These are phyloP conservation scores for Puccinellia tenuiflora DNA, from an alignment of 176 grass and related monocot genomes.

Conservation along the genomic window DNA sequence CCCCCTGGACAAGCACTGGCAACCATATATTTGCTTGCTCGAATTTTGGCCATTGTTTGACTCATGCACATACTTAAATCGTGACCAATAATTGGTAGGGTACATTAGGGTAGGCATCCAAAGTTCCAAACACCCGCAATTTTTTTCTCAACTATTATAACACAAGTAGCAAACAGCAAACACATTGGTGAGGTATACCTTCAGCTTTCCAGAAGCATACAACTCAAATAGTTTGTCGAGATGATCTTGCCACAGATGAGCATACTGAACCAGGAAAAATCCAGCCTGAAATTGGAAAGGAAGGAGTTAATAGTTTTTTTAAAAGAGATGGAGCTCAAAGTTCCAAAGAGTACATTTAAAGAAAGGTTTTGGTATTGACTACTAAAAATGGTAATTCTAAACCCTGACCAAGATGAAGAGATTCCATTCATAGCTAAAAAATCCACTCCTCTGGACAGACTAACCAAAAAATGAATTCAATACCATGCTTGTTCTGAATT, in stretches of 20 bases:
- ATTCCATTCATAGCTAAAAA: neutral
- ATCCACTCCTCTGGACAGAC: neutral
- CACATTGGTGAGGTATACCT: slow-evolving; percentile 26
- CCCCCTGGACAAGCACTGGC: neutral
- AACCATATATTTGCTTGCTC: neutral
- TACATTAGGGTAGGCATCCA: neutral
- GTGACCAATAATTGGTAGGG: neutral
- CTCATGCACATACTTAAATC: neutral
- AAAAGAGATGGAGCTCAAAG: neutral
- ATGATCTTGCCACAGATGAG: slow-evolving; percentile 76
- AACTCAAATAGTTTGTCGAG: slow-evolving; percentile 70
- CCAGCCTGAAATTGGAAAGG: slow-evolving; percentile 51
- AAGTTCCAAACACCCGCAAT: neutral
- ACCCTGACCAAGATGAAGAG: neutral
- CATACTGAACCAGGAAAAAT: slow-evolving; percentile 67
- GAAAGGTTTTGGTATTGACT: neutral
- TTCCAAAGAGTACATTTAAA: neutral
- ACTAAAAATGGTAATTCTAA: neutral
- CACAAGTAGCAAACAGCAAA: neutral
- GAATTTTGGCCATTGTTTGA: neutral
- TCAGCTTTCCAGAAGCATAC: slow-evolving; percentile 64
- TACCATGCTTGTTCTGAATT: neutral
- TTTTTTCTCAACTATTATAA: neutral
- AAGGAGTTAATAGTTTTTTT: neutral
- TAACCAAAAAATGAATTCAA: neutral